Percentiles rank a stretch among this genome's conserved stretches.
phyloP scores from a whole-genome alignment of 2,329 filamentous ascomycete genomes.

The Cladosporium sp. region DNA sequence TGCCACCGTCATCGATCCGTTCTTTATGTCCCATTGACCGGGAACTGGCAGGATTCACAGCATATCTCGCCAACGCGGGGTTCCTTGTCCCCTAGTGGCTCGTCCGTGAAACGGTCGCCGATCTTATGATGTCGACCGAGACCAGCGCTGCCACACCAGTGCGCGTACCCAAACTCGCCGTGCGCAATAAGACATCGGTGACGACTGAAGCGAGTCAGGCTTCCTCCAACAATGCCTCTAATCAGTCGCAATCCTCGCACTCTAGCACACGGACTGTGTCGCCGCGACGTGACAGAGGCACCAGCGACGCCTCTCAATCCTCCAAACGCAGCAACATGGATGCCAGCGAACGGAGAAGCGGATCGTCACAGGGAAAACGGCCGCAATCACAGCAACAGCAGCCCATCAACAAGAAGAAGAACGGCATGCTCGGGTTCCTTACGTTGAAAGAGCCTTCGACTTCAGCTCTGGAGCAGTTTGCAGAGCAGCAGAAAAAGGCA shows the following conservation, averaged over 20 bases:
- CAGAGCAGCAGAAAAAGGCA: constrained; percentile 38
- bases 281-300: constrained; percentile 2
- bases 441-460: constrained; percentile 47
- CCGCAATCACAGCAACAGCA: constrained; percentile 9
- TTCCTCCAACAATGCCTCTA: constrained; percentile 5
- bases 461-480: constrained; percentile 42
- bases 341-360: neutral
- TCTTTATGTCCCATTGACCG: neutral
- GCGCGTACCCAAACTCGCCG: constrained; percentile 23
- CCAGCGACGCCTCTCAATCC: constrained; percentile 3
- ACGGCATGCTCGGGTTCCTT: constrained; percentile 41
- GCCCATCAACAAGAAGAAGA: constrained; percentile 30
- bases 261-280: neutral
- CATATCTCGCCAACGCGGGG: constrained; percentile 11
- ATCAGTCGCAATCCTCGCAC: neutral
- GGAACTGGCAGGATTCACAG: constrained; percentile 8
- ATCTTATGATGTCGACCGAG: constrained; percentile 12
- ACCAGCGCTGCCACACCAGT: constrained; percentile 14
- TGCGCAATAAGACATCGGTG: constrained; percentile 15
- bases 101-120: constrained; percentile 5
- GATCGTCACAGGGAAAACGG: constrained; percentile 1
- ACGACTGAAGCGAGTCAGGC: neutral
- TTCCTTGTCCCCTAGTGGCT: constrained; percentile 2
- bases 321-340: constrained; percentile 8
- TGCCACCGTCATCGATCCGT: neutral